Base-by-base conservation (phyloP, 345 rosid genomes). In the Hibiscus mutabilis region DNA sequence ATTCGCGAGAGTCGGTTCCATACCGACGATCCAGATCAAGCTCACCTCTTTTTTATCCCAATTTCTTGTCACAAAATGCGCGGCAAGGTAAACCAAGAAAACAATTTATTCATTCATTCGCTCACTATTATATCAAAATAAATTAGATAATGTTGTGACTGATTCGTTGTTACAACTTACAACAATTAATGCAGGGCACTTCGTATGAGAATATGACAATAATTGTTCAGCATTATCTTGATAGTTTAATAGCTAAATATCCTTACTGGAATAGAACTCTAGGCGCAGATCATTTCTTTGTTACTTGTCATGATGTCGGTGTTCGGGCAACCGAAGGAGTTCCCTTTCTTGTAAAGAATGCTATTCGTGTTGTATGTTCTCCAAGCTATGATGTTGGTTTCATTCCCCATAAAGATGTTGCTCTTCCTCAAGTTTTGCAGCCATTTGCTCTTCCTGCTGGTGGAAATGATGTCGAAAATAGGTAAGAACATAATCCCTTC, bases 51-150 rank as follows among this genome's bases (percentile, higher is more conserved):
- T 77, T 95, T 92, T 81, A 82, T 92, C 71, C 99, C 99, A 15
- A 87, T 95, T 27, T 95, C 98, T 4, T 90, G 97, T 80, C 99
- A 92, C 74, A 95, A 95, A 85, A 95, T 95, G 99, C 92, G 99
- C 13, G 98, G 98, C 74, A 92, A 90, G 92, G 99, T 92, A 82
- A 27, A 10, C 24, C 9, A 67, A 44, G 1, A 33, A 8, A 13
- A 6, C 0, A 3, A 1, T 40, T 40, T 40, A 10, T 1, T 40
- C 1, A 40, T 40, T 40, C 44, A 40, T 40, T 40, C 44, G 12
- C 12, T 40, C 44, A 40, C 12, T 40, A 40, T 40, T 40, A 40
- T 12, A 40, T 40, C 12, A 8, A 40, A 40, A 1, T 40, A 8
- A 40, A 40, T 40, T 40, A 40, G 44, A 40, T 40, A 8, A 40